Evolutionary conservation across 345 rosid species (phyloP).

Genomic region (Salix purpurea): DNA sequence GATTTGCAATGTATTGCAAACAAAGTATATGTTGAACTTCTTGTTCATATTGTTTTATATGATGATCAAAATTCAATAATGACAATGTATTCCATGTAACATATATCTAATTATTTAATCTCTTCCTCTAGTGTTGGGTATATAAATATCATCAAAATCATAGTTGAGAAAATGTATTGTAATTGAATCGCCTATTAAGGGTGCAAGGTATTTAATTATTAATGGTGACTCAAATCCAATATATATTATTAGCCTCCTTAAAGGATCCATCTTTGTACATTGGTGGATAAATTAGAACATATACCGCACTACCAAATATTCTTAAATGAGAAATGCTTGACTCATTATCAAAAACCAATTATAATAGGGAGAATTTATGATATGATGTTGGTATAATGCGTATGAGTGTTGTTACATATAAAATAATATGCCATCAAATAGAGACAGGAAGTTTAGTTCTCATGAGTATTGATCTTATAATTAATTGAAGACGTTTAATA

Average conservation of each 20-base stretch:
- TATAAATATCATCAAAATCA: not conserved
- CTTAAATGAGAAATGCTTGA: constrained; percentile 1
- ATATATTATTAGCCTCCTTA: not conserved
- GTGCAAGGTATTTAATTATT: not conserved
- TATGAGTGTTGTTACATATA: not conserved
- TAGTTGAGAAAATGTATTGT: not conserved
- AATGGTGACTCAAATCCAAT: not conserved
- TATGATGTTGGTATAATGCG: not conserved
- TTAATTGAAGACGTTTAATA: constrained; percentile 4
- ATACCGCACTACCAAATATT: not conserved
- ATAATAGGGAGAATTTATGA: not conserved
- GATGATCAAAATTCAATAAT: too few species aligned
- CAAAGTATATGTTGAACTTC: not conserved
- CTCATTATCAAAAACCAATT: not conserved
- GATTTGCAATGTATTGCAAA: not conserved
- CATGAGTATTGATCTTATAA: not conserved
- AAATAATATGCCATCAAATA: not conserved
- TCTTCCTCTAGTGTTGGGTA: not conserved
- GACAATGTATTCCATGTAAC: too few species aligned
- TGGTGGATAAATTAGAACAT: constrained; percentile 4
- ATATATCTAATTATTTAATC: not conserved
- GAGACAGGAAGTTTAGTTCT: not conserved
- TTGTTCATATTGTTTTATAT: not conserved
- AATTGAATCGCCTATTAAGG: not conserved
- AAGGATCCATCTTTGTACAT: not conserved